Conservation (phyloP, 176 grass and related monocot species). For the sorghum (Sorghum bicolor) region Sorghum_bicolor_NCBIv3 NC_012872.2:3946001-3946500, state of each 20-base stretch:
- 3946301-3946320: conserved; percentile 86
- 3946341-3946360: conserved; percentile 90
- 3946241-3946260: conserved; percentile 92
- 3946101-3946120: conserved; percentile 89
- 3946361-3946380: conserved; percentile 85
- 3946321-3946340: conserved; percentile 87
- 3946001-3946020: conserved; percentile 99
- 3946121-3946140: conserved; percentile 86
- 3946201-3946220: conserved; percentile 95
- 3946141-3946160: conserved; percentile 94
- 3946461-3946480: conserved; percentile 90
- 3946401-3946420: conserved; percentile 67
- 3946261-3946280: conserved; percentile 93
- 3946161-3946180: conserved; percentile 91
- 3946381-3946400: conserved; percentile 79
- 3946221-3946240: conserved; percentile 92
- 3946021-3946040: conserved; percentile 99
- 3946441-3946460: conserved; percentile 60
- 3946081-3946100: conserved; percentile 99
- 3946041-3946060: conserved; percentile 96
- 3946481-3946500: conserved; percentile 60
- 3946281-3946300: conserved; percentile 93
- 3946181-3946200: conserved; percentile 97
- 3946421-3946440: conserved; percentile 53
- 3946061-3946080: conserved; percentile 95